phyloP scores from a whole-genome alignment of 257 asterid genomes.

The Solanum phureja region DNA sequence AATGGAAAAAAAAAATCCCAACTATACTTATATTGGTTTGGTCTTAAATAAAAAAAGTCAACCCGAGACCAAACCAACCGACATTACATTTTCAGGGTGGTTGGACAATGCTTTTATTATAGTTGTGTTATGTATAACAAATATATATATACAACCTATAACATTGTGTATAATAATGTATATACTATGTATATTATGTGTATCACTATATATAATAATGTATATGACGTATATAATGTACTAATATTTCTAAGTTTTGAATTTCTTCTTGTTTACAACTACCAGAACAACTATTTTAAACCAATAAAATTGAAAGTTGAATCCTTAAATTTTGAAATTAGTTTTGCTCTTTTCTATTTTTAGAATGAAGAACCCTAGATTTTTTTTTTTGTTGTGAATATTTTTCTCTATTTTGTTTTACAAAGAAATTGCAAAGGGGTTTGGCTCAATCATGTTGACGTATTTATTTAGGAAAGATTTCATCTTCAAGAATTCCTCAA shows the following conservation, averaged over 20 bases:
- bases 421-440: background rate
- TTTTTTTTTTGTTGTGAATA: background rate
- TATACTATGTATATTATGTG: background rate
- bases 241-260: background rate
- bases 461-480: background rate
- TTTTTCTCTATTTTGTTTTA: background rate
- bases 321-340: background rate
- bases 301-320: background rate
- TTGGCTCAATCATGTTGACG: background rate
- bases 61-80: background rate
- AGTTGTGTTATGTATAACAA: too few relatives aligned
- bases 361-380: background rate
- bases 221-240: background rate
- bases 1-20: too few relatives aligned
- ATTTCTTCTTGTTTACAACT: background rate
- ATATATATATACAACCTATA: too few relatives aligned
- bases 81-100: background rate
- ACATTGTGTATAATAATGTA: background rate
- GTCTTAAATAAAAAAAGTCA: background rate
- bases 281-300: background rate
- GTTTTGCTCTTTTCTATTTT: background rate
- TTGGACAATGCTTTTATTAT: too few relatives aligned
- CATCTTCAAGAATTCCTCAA: background rate
- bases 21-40: background rate
- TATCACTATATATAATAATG: background rate